Conservation (phyloP, 495 filamentous ascomycete genomes). For the Melanomma pulvis-pyrius region DNA sequence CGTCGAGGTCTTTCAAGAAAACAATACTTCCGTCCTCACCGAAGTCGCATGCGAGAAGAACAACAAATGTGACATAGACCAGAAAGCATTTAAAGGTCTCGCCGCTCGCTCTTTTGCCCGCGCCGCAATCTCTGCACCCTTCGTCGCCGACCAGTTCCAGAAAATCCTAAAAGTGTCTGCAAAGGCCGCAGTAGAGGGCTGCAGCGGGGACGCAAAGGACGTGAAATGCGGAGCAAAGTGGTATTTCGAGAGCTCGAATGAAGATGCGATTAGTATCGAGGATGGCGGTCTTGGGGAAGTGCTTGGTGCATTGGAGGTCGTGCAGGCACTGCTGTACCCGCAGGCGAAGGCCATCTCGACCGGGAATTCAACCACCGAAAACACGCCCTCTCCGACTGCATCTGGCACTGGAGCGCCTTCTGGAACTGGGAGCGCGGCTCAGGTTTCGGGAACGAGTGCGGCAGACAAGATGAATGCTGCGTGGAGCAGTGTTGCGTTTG, state of each 20-base stretch:
- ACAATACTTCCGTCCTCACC: slow-evolving; percentile 4
- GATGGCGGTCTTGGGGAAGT: slow-evolving; percentile 14
- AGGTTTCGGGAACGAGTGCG: not conserved
- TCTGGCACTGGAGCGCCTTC: not conserved
- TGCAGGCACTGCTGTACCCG: slow-evolving; percentile 26
- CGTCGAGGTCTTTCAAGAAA: not conserved
- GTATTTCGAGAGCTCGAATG: not conserved
- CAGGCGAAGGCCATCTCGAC: slow-evolving; percentile 8
- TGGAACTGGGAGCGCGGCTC: no score
- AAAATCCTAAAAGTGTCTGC: slow-evolving; percentile 13
- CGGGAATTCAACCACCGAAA: not conserved
- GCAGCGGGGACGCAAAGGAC: slow-evolving; percentile 4
- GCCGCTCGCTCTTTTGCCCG: slow-evolving; percentile 12
- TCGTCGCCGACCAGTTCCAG: not conserved
- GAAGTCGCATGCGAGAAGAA: slow-evolving; percentile 19
- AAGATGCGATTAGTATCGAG: not conserved
- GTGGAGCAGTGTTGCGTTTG: no score
- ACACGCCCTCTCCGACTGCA: not conserved
- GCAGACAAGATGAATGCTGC: not conserved
- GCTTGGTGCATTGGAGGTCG: slow-evolving; percentile 13
- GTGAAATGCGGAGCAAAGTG: slow-evolving; percentile 10
- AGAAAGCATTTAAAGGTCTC: slow-evolving; percentile 22
- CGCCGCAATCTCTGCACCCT: slow-evolving; percentile 13
- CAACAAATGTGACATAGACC: slow-evolving; percentile 6
- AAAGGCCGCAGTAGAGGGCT: slow-evolving; percentile 1